phyloP scores from a whole-genome alignment of 768 basidiomycete genomes.

The Suillus subaureus region DNA sequence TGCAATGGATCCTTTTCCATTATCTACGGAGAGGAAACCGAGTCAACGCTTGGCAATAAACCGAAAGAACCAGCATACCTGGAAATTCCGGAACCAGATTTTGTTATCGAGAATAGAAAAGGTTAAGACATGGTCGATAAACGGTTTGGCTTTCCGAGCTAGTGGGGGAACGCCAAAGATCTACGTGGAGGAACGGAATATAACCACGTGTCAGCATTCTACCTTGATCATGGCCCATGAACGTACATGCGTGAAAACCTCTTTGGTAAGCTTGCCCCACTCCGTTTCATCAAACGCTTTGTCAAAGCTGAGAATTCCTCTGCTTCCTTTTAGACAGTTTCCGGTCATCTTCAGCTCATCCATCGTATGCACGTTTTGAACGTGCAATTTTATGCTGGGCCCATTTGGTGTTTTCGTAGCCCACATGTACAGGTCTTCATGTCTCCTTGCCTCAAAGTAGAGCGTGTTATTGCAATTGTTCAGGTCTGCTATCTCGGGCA shows the following conservation, averaged over 20 bases:
- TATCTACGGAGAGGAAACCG: constrained; percentile 53
- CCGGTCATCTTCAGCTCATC: constrained; percentile 99
- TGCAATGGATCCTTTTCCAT: constrained; percentile 92
- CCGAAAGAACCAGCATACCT: constrained; percentile 51
- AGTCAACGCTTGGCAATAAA: constrained; percentile 1
- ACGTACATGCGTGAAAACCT: constrained; percentile 90
- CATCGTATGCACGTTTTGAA: constrained; percentile 99
- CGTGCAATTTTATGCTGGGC: constrained; percentile 95
- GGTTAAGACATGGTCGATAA: constrained; percentile 96
- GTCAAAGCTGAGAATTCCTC: constrained; percentile 93
- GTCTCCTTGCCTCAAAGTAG: constrained; percentile 95
- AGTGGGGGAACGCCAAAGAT: constrained; percentile 93
- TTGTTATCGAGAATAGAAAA: constrained; percentile 95
- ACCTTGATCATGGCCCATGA: not conserved
- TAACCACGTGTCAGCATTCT: constrained; percentile 7
- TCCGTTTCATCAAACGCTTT: constrained; percentile 85
- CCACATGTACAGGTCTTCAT: constrained; percentile 97
- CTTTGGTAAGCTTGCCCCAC: constrained; percentile 86
- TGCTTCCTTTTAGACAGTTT: constrained; percentile 94
- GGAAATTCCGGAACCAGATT: constrained; percentile 99
- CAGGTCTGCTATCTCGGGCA: constrained; percentile 96
- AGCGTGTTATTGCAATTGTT: constrained; percentile 97
- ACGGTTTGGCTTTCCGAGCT: constrained; percentile 93
- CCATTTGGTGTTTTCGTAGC: constrained; percentile 97
- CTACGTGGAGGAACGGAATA: constrained; percentile 42